Evolutionary conservation across 257 asterid genomes (phyloP).

Genomic region (Agastache rugosa): DNA sequence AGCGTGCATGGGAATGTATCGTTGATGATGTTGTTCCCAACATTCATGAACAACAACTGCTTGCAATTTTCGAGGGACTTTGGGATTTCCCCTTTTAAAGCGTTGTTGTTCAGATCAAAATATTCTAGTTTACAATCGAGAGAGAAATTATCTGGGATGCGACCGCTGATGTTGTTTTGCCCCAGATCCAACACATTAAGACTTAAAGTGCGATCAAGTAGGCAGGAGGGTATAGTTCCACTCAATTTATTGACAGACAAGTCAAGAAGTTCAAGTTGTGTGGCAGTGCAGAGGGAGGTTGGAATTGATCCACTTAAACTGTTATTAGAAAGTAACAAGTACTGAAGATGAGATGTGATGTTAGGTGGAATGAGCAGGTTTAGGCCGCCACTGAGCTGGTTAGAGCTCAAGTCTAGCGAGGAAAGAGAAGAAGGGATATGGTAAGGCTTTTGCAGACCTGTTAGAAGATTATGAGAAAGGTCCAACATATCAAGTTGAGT

Average conservation of each 20-base stretch:
- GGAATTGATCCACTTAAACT: neutral
- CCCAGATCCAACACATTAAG: neutral
- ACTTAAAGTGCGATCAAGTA: neutral
- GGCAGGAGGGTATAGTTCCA: too few species aligned
- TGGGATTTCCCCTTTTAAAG: constrained; percentile 40
- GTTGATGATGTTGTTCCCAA: constrained; percentile 49
- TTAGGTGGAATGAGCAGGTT: neutral
- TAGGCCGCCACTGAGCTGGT: too few species aligned
- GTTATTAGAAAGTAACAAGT: constrained; percentile 24
- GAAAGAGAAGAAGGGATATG: too few species aligned
- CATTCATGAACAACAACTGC: constrained; percentile 43
- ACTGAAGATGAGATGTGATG: neutral
- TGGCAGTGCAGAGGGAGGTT: neutral
- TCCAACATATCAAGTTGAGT: too few species aligned
- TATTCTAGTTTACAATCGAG: neutral
- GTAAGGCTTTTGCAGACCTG: too few species aligned
- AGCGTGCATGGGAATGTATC: constrained; percentile 41
- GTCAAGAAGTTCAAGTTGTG: constrained; percentile 25
- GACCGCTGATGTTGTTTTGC: neutral
- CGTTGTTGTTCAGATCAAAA: neutral
- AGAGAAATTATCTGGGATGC: neutral
- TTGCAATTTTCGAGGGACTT: constrained; percentile 44
- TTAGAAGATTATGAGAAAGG: too few species aligned
- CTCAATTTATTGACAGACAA: constrained; percentile 34
- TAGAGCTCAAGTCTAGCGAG: too few species aligned